A percentile compares a stretch with the other conserved stretches of the same genome.
phyloP scores from a whole-genome alignment of 2,329 filamentous ascomycete genomes.

The Ascochyta rabiei region DNA sequence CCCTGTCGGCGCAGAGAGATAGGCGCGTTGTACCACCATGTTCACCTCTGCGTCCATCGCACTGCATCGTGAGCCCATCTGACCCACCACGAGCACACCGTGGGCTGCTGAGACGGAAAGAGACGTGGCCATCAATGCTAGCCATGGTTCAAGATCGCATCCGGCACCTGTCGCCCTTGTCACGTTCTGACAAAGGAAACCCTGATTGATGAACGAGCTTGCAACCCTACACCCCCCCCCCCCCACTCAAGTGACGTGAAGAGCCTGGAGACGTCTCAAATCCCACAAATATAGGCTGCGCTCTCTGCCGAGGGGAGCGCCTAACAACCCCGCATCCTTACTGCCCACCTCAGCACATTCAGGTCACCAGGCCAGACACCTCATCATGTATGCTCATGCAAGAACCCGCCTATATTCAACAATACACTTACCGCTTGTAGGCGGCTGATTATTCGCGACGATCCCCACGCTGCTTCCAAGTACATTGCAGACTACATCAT shows the following conservation, averaged over 20 bases:
- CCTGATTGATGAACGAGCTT: conserved; percentile 26
- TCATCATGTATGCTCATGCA: conserved; percentile 44
- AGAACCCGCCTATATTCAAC: conserved; percentile 19
- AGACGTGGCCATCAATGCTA: conserved; percentile 14
- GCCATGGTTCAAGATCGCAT: conserved; percentile 20
- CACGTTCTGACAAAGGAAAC: conserved; percentile 33
- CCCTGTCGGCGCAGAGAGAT: conserved; percentile 25
- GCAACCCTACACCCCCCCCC: conserved; percentile 10
- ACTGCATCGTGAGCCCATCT: conserved; percentile 27
- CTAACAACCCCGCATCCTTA: conserved; percentile 3
- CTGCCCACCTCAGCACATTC: conserved; percentile 14
- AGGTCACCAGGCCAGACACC: conserved; percentile 17
- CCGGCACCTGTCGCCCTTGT: conserved; percentile 28
- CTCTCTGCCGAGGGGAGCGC: conserved; percentile 7
- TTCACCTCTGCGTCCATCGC: conserved; percentile 36
- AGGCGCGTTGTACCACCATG: conserved; percentile 40
- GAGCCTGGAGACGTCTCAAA: neutral
- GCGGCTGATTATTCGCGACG: conserved; percentile 83
- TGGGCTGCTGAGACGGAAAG: conserved; percentile 12
- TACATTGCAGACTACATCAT: conserved; percentile 85
- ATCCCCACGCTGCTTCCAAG: conserved; percentile 69
- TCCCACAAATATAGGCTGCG: conserved; percentile 25
- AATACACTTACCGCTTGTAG: conserved; percentile 55
- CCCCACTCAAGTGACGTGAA: conserved; percentile 33
- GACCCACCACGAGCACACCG: conserved; percentile 25